Base-by-base conservation (phyloP, 2,329 filamentous ascomycete genomes). In the Cordyceps cateniannulata region DNA sequence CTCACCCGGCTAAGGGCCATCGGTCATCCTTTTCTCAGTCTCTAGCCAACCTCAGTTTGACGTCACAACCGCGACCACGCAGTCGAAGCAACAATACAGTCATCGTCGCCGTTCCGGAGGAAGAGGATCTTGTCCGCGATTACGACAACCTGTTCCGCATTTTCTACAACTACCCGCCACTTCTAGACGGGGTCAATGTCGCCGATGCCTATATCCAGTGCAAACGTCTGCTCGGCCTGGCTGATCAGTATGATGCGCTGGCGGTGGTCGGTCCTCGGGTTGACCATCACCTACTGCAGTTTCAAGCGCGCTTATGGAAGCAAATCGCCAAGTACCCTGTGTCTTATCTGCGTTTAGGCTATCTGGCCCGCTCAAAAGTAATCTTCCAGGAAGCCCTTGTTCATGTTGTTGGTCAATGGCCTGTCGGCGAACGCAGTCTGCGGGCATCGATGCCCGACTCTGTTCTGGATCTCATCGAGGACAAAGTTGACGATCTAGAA, bases 241-340 rank as follows among this genome's bases (percentile, higher is more conserved):
- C 92, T n/a, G 93, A 97, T 74, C 91, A 95, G 78, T 97, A 97
- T 76, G 93, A 96, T 71, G 91, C 93, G 16, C 82, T 97, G 14
- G 81, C 87, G 32, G 91, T 97, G 18, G 91, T 96, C 9, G 93
- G 93, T 0, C 90, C 91, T 1, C 85, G 93, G 42, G 90, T 97
- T 49, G 93, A 97, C 74, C 93, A 98, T 76, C 93, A 98, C 72
- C 81, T 98, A 16, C 79, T 98, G 18, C 91, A 95, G 67, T 98
- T 97, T 72, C 91, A 95, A 68, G 90, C 89, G 24, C 85, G 91
- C 1, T 81, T 98, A 2, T 97, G 93, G 88, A 96, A 95, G 73
- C 93, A 97, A 74, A 96, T 97, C 64, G 92, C 93, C 57, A 97
- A 96, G 75, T 97, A 97, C 70, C 93, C 93, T 14, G 90, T 95